Evolutionary conservation across 306 rosid species (phyloP).

Genomic region (Ziziphus jujuba): DNA sequence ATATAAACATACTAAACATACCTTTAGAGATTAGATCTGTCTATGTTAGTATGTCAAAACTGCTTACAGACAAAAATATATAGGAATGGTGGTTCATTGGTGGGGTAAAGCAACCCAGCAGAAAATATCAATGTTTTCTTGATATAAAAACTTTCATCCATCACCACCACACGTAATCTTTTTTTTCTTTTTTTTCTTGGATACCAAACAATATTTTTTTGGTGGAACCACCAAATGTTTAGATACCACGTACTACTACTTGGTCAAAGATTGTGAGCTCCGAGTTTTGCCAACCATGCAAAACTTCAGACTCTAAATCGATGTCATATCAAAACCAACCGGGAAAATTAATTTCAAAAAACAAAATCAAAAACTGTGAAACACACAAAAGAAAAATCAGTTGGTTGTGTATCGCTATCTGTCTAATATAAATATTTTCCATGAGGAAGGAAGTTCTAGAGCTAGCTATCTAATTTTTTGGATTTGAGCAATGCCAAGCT

Average conservation of each 20-base stretch:
- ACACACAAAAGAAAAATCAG: background rate
- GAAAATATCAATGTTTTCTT: background rate
- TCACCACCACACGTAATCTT: conserved; percentile 23
- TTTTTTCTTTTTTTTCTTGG: conserved; percentile 21
- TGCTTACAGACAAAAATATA: background rate
- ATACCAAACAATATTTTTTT: conserved; percentile 14
- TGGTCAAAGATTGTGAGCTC: conserved; percentile 23
- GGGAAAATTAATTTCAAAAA: background rate
- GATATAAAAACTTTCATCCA: background rate
- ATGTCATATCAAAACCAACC: conserved; percentile 18
- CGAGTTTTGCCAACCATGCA: background rate
- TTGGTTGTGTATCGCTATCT: conserved; percentile 46
- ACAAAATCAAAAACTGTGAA: too few species aligned
- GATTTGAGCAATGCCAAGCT: conserved; percentile 33
- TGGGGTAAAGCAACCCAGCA: background rate
- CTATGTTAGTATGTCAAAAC: too few species aligned
- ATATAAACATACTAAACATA: too few species aligned
- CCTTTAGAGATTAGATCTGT: too few species aligned
- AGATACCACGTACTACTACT: background rate
- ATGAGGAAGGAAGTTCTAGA: background rate
- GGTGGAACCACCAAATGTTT: conserved; percentile 24
- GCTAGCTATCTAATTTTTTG: conserved; percentile 11
- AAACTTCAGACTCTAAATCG: conserved; percentile 2
- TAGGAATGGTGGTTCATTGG: background rate
- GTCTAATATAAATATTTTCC: background rate